Percentiles rank a stretch among this genome's conserved stretches.
Evolutionary conservation across 2,329 filamentous ascomycete genomes (phyloP).

Genomic region (Curvularia hawaiiensis): DNA sequence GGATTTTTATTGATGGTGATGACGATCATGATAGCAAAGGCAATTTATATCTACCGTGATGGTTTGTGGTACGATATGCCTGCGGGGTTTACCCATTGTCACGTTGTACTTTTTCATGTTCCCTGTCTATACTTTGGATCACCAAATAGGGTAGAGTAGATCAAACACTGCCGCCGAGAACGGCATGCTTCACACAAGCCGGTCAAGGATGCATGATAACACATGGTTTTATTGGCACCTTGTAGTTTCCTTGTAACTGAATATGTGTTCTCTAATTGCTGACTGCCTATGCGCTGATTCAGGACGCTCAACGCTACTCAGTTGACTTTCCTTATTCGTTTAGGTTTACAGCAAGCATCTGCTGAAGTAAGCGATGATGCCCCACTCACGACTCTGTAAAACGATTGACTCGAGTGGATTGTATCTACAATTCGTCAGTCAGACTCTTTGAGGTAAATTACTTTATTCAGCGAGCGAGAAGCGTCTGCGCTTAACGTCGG

Average conservation of each 20-base stretch:
- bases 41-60: neutral
- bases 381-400: neutral
- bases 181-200: too few species aligned
- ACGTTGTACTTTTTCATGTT: neutral
- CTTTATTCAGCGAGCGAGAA: neutral
- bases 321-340: neutral
- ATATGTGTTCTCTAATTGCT: neutral
- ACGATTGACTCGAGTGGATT: neutral
- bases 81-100: neutral
- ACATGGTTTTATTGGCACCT: neutral
- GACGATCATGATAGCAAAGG: neutral
- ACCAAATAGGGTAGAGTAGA: neutral
- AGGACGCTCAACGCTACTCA: neutral
- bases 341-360: neutral
- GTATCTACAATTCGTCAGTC: neutral
- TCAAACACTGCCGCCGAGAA: neutral
- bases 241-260: neutral
- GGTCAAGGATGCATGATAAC: neutral
- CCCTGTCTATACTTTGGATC: neutral
- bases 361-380: neutral
- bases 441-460: neutral
- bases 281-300: neutral
- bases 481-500: neutral
- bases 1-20: conserved; percentile 28
- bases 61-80: neutral